Base-by-base conservation (phyloP, 257 asterid species). In the Solanum ossicruentum region DNA sequence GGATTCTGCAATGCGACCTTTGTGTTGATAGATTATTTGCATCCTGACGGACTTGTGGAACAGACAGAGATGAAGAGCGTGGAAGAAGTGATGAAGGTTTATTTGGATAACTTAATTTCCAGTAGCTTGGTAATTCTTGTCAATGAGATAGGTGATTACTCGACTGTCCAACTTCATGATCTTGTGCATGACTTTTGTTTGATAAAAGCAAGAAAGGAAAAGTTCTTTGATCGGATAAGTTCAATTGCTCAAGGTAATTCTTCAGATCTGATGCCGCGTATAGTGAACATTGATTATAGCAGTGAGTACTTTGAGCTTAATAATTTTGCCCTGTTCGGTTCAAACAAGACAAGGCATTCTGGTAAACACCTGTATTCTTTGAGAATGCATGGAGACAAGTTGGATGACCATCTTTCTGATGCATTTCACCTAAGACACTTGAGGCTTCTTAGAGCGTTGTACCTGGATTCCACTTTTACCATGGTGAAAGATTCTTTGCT, bases 121-220 rank as follows among this genome's bases (percentile, higher is more conserved):
- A 60, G 67, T 60, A 60, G 67, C 67, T 60, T 60, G 32, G 67
- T 10, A n/a, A 60, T 60, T 60, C 0, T 7, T 60, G n/a, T n/a
- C 67, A 60, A n/a, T 60, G 32, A 4, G 15, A 60, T 60, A n/a
- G 67, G 67, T n/a, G 7, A 51, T 8, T 7, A 72, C 11, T 84
- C 21, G 28, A 43, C 88, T 13, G 77, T 86, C 32, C 43, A 47
- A 21, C 57, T 84, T 45, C 90, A 88, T 47, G 88, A 88, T 77
- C 78, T 86, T 36, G 45, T 88, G 85, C 69, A 83, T 36, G n/a
- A n/a, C n/a, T n/a, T n/a, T n/a, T n/a, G n/a, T n/a, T n/a, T n/a
- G n/a, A n/a, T n/a, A n/a, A n/a, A n/a, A n/a, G n/a, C n/a, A n/a
- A n/a, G n/a, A n/a, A n/a, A n/a, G n/a, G n/a, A n/a, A n/a, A n/a